Evolutionary conservation across 495 filamentous ascomycete species (phyloP).

Genomic region (Penicillium paradoxum): DNA sequence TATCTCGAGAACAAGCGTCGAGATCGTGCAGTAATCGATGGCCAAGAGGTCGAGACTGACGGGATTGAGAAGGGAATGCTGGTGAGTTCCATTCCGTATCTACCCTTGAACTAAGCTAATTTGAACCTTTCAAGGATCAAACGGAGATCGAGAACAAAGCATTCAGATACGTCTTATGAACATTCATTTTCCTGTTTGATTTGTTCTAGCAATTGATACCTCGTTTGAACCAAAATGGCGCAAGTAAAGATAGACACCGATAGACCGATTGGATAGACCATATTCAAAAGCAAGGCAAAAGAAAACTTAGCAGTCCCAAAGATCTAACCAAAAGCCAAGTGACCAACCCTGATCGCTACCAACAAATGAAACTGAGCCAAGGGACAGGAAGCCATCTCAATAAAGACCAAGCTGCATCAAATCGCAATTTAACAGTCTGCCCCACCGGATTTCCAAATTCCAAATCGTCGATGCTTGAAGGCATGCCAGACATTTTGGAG

Average conservation of each 20-base stretch:
- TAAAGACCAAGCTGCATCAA: background rate
- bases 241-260: background rate
- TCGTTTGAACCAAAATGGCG: background rate
- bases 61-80: conserved; percentile 51
- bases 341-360: too few species aligned
- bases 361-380: background rate
- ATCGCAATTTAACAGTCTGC: background rate
- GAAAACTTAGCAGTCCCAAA: too few species aligned
- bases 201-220: background rate
- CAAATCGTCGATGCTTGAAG: background rate
- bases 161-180: conserved; percentile 48
- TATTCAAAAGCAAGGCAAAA: too few species aligned
- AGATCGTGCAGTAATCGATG: conserved; percentile 38
- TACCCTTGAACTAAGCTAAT: background rate
- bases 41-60: conserved; percentile 36
- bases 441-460: background rate
- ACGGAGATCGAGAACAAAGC: conserved; percentile 54
- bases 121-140: conserved; percentile 33
- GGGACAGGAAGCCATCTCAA: background rate
- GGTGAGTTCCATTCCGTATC: conserved; percentile 11
- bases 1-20: conserved; percentile 49
- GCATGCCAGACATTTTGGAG: background rate
- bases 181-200: background rate
- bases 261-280: too few species aligned
- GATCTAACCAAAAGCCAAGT: too few species aligned